Base-by-base conservation (phyloP, 78 protist genomes). In the Dictyostelium purpureum region DNA sequence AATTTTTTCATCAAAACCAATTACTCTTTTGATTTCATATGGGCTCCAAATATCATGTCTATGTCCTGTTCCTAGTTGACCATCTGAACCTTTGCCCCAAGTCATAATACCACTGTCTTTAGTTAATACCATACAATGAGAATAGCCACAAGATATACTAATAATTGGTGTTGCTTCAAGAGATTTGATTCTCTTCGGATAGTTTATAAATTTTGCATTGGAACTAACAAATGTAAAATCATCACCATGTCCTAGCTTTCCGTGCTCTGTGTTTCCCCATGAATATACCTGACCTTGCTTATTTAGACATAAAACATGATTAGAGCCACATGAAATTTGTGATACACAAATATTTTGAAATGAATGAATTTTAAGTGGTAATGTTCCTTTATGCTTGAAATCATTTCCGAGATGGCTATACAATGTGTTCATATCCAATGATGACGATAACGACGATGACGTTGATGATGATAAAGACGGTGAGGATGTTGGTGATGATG, bases 71-170 rank as follows among this genome's bases (percentile, higher is more conserved):
- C 92, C 92, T 0, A 69, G 31, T 33, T 81, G 89, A 14, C 89
- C 89, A 69, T 81, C 89, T 2, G 38, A n/a, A 3, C 79, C 79
- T 24, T 52, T 66, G 4, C 89, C 89, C 89, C 89, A 79, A n/a
- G 65, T 49, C 1, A 45, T 19, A 3, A 80, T 66, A 37, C 24
- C 49, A 18, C 43, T 49, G 35, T 69, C n/a, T 2, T 14, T 24
- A 2, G 31, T 47, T n/a, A 81, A n/a, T 10, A 56, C 79, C 51
- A 81, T 56, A 16, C 70, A 43, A 52, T 81, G 89, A 24, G 59
- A 6, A n/a, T 31, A 81, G 12, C 89, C 89, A 24, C 63, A n/a
- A 16, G 79, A 37, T 4, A 81, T 42, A 43, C 57, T 33, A 40
- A 63, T 49, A 26, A 78, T 28, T 1, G 76, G 35, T 6, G 40